phyloP scores from a whole-genome alignment of 2,329 filamentous ascomycete genomes.

The Fusarium sp. region DNA sequence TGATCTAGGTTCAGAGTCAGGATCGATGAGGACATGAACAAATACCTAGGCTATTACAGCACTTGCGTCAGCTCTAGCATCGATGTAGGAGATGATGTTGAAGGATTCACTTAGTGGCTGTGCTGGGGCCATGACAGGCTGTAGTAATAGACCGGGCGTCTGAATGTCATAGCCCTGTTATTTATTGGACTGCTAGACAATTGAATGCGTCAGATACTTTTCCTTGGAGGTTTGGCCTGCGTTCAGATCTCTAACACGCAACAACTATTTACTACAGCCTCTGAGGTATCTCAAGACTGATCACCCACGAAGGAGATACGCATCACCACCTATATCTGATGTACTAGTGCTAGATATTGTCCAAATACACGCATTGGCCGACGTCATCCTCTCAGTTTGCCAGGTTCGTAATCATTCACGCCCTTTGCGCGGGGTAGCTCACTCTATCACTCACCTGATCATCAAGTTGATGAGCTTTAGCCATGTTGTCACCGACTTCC shows the following conservation, averaged over 20 bases:
- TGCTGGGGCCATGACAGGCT: not conserved
- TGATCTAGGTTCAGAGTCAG: not conserved
- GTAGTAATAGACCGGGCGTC: not conserved
- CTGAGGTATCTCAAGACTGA: too few relatives aligned
- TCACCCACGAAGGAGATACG: too few relatives aligned
- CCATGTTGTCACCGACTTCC: too few relatives aligned
- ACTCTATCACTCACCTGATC: not conserved
- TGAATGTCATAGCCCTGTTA: not conserved
- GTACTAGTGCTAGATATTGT: not conserved
- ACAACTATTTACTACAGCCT: too few relatives aligned
- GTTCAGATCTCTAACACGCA: too few relatives aligned
- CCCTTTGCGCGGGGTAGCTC: conserved; percentile 22
- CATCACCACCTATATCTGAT: too few relatives aligned
- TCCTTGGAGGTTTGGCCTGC: too few relatives aligned
- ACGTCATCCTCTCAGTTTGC: not conserved
- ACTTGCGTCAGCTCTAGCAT: not conserved
- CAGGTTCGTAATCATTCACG: conserved; percentile 2
- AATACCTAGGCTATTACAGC: not conserved
- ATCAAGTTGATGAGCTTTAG: too few relatives aligned
- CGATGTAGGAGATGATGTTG: not conserved
- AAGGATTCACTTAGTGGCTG: not conserved
- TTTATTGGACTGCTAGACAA: too few relatives aligned
- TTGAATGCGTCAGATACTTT: too few relatives aligned
- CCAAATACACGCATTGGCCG: not conserved
- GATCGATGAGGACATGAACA: too few relatives aligned